These are phyloP conservation scores for Stentor coeruleus DNA, from an alignment of 73 alveolate genomes.

Conservation along the genomic window DNA sequence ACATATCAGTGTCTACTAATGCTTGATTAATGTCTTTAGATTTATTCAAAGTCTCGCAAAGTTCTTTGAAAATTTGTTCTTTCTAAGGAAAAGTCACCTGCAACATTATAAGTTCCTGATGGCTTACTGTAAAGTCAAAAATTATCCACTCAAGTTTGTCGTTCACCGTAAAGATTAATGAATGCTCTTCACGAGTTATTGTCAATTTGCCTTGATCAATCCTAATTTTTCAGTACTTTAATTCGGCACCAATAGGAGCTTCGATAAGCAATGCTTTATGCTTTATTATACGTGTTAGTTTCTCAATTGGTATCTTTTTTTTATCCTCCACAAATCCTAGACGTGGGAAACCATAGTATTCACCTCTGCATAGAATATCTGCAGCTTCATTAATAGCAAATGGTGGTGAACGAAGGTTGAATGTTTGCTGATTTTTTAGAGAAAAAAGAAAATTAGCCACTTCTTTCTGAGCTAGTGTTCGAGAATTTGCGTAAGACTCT, in stretches of 20 bases:
- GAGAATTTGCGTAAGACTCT: background rate
- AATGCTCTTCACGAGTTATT: background rate
- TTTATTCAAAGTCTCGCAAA: background rate
- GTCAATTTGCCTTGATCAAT: background rate
- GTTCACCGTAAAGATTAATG: background rate
- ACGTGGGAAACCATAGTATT: conserved; percentile 11
- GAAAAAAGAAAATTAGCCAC: background rate
- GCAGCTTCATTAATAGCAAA: conserved; percentile 2
- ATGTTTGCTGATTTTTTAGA: background rate
- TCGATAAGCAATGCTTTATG: background rate
- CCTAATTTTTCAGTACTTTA: background rate
- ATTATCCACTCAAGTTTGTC: background rate
- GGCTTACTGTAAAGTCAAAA: background rate
- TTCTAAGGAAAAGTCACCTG: background rate
- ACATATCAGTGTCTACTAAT: background rate
- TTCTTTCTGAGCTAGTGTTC: background rate
- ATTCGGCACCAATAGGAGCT: background rate
- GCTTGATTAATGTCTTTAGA: background rate
- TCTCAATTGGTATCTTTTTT: background rate
- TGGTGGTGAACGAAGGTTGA: background rate
- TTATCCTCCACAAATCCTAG: background rate
- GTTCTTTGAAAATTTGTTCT: background rate
- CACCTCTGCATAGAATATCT: conserved; percentile 14
- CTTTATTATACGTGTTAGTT: background rate
- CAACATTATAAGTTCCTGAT: background rate